phyloP scores from a whole-genome alignment of 116 monocot genomes.

The Posidonia oceanica region DNA sequence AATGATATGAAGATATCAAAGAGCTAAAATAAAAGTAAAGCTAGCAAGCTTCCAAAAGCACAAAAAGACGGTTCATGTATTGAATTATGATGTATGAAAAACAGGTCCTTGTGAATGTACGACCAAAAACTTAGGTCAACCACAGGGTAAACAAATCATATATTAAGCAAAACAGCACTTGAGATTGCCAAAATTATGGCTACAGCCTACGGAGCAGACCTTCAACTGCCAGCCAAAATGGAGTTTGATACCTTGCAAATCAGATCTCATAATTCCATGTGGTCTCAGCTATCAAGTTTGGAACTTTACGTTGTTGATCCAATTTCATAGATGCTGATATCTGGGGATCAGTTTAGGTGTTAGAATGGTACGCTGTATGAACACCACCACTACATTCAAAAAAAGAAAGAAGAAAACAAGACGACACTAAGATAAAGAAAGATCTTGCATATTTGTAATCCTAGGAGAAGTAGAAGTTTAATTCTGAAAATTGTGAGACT shows the following conservation, averaged over 20 bases:
- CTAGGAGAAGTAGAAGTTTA: too few relatives aligned
- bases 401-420: too few relatives aligned
- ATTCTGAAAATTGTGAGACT: too few relatives aligned
- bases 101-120: neutral
- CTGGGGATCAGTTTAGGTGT: constrained; percentile 19
- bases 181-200: neutral
- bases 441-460: too few relatives aligned
- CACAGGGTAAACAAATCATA: neutral
- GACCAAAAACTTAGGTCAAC: neutral
- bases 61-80: neutral
- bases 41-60: neutral
- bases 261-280: constrained; percentile 70
- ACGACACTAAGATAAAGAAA: too few relatives aligned
- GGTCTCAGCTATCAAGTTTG: constrained; percentile 72
- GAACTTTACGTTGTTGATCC: constrained; percentile 32
- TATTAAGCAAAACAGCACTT: neutral
- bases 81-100: neutral
- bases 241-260: constrained; percentile 3
- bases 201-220: too few relatives aligned
- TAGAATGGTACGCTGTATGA: neutral
- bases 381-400: too few relatives aligned
- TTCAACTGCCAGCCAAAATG: too few relatives aligned
- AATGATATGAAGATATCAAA: too few relatives aligned
- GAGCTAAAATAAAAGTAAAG: too few relatives aligned
- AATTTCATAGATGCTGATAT: constrained; percentile 55